These are phyloP conservation scores for Metschnikowia kunwiensis DNA, from an alignment of 805 yeast species.

Conservation along the genomic window DNA sequence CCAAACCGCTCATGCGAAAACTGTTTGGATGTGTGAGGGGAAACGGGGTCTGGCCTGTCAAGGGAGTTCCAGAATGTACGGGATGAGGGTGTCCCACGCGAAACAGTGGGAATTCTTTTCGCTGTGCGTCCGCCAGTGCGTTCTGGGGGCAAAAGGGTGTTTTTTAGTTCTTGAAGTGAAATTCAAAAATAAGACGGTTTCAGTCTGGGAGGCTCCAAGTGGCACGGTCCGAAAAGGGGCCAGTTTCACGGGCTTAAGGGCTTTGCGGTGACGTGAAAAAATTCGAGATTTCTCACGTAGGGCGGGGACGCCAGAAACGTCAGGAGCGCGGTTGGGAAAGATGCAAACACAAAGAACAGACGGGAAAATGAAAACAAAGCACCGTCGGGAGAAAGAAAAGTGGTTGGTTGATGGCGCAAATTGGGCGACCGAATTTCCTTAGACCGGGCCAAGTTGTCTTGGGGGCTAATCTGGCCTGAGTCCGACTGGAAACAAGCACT, in stretches of 20 bases:
- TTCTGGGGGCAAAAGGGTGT: too few relatives aligned
- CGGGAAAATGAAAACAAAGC: background rate
- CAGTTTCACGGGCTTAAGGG: too few relatives aligned
- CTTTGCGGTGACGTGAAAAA: conserved; percentile 2
- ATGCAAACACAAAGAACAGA: background rate
- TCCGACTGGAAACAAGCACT: too few relatives aligned
- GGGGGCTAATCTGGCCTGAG: conserved; percentile 9
- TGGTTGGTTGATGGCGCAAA: background rate
- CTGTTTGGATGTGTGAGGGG: background rate
- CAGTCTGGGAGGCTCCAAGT: too few relatives aligned
- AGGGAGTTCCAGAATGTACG: background rate
- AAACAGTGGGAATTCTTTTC: background rate
- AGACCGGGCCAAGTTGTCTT: conserved; percentile 1
- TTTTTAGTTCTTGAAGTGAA: too few relatives aligned
- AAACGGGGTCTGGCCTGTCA: too few relatives aligned
- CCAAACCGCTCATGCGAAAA: conserved; percentile 17
- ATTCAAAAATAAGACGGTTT: too few relatives aligned
- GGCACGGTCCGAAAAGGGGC: too few relatives aligned
- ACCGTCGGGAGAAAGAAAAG: background rate
- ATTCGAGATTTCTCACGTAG: conserved; percentile 2
- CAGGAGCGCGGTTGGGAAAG: background rate
- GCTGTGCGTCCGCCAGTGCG: too few relatives aligned
- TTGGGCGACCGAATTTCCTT: background rate
- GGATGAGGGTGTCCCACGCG: background rate
- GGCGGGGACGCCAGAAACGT: conserved; percentile 1